phyloP scores from a whole-genome alignment of 2,329 filamentous ascomycete genomes.

The Fusarium nematophilum region DNA sequence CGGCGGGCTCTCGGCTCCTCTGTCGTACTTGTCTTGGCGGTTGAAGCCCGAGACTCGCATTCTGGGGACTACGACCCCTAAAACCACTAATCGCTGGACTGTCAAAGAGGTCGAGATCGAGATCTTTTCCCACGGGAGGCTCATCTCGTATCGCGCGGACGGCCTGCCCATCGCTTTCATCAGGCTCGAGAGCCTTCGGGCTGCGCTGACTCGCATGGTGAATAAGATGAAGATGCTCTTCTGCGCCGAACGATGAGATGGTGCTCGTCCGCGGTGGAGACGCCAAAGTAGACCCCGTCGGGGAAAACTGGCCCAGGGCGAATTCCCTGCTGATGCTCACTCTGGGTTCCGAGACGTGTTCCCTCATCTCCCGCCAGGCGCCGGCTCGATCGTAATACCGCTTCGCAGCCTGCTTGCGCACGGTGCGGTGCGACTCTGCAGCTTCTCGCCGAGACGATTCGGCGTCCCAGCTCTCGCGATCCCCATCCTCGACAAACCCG shows the following conservation, averaged over 20 bases:
- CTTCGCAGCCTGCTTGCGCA: neutral
- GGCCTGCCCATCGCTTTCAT: neutral
- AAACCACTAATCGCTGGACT: neutral
- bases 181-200: slow-evolving; percentile 8
- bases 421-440: slow-evolving; percentile 8
- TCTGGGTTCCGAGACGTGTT: slow-evolving; percentile 23
- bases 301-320: slow-evolving; percentile 26
- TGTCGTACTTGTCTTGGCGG: neutral
- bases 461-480: neutral
- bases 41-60: neutral
- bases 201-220: slow-evolving; percentile 3
- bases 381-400: slow-evolving; percentile 25
- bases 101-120: neutral
- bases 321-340: slow-evolving; percentile 29
- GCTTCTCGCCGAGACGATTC: neutral
- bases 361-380: slow-evolving; percentile 28
- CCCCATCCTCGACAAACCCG: slow-evolving; percentile 14
- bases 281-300: slow-evolving; percentile 7
- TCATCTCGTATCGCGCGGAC: neutral
- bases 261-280: neutral
- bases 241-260: slow-evolving; percentile 3
- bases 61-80: neutral
- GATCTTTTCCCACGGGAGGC: neutral
- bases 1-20: slow-evolving; percentile 11
- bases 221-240: slow-evolving; percentile 8